These are phyloP conservation scores for Gracilaria domingensis DNA, from an alignment of 23 red algal genomes.

Conservation along the genomic window DNA sequence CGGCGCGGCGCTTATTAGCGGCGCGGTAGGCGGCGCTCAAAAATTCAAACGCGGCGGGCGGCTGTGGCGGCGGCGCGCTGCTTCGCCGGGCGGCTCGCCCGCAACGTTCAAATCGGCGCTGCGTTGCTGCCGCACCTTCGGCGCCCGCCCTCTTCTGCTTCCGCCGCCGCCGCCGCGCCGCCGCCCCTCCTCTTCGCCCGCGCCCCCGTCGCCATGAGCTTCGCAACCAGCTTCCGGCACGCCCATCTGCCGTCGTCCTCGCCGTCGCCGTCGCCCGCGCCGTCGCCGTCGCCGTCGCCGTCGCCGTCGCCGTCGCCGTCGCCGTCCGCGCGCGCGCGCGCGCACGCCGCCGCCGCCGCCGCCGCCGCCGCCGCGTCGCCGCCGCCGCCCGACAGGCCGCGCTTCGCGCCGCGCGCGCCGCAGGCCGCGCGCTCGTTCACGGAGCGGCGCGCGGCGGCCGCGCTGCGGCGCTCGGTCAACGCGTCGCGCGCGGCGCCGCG, in stretches of 20 bases:
- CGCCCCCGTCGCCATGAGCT: too few relatives aligned
- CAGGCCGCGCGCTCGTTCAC: slow-evolving; percentile 26
- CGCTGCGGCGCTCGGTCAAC: not conserved
- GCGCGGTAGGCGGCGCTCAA: not conserved
- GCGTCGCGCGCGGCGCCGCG: not conserved
- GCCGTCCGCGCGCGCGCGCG: too few relatives aligned
- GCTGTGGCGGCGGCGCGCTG: too few relatives aligned
- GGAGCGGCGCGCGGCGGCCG: slow-evolving; percentile 14
- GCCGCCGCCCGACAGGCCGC: not conserved
- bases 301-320: not conserved
- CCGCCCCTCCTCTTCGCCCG: too few relatives aligned
- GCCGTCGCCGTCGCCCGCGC: not conserved
- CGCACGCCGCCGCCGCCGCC: not conserved
- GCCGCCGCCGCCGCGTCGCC: not conserved
- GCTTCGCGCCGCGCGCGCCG: not conserved
- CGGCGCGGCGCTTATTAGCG: not conserved
- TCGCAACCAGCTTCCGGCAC: not conserved
- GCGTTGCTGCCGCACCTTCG: too few relatives aligned
- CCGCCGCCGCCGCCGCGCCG: too few relatives aligned
- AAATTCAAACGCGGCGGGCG: too few relatives aligned
- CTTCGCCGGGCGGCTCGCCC: too few relatives aligned
- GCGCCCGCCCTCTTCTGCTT: not conserved
- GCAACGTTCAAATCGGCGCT: not conserved
- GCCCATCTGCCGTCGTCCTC: not conserved
- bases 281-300: not conserved